These are phyloP conservation scores for Dorcoceras hygrometricum DNA, from an alignment of 257 asterid genomes.

Conservation along the genomic window DNA sequence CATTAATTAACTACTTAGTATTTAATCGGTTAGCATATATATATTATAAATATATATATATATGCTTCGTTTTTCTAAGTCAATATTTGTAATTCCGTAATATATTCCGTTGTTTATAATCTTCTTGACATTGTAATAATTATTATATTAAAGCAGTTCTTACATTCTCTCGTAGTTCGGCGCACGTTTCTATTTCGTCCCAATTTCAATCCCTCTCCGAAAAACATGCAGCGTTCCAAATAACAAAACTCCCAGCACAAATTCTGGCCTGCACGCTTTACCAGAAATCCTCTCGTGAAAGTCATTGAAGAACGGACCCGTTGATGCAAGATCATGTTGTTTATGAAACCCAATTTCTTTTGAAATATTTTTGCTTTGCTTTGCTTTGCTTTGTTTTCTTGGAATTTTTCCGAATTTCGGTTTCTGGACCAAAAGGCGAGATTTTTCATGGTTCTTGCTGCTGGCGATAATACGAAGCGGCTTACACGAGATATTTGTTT, in stretches of 20 bases:
- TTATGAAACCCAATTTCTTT: slow-evolving; percentile 18
- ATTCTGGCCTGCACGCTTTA: slow-evolving; percentile 29
- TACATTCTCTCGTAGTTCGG: slow-evolving; percentile 24
- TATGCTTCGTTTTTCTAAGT: too few species aligned
- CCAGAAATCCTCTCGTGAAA: slow-evolving; percentile 29
- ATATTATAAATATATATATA: too few species aligned
- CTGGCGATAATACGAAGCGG: slow-evolving; percentile 17
- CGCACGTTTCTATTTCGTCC: slow-evolving; percentile 38
- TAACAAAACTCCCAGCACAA: slow-evolving; percentile 62
- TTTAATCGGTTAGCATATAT: too few species aligned
- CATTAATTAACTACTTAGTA: too few species aligned
- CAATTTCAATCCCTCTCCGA: slow-evolving; percentile 41
- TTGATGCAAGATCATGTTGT: slow-evolving; percentile 10
- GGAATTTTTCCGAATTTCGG: neutral
- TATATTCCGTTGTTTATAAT: too few species aligned
- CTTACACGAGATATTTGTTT: slow-evolving; percentile 15
- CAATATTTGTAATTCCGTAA: too few species aligned
- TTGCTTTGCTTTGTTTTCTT: neutral
- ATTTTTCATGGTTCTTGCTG: slow-evolving; percentile 33
- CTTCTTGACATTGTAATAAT: too few species aligned
- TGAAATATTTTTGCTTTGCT: neutral
- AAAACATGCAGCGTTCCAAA: slow-evolving; percentile 52
- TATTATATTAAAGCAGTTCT: neutral
- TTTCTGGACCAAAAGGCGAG: slow-evolving; percentile 15
- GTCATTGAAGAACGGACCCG: slow-evolving; percentile 34